These are phyloP conservation scores for Hypocreales sp. DNA, from an alignment of 2,329 filamentous ascomycete species.

Conservation along the genomic window DNA sequence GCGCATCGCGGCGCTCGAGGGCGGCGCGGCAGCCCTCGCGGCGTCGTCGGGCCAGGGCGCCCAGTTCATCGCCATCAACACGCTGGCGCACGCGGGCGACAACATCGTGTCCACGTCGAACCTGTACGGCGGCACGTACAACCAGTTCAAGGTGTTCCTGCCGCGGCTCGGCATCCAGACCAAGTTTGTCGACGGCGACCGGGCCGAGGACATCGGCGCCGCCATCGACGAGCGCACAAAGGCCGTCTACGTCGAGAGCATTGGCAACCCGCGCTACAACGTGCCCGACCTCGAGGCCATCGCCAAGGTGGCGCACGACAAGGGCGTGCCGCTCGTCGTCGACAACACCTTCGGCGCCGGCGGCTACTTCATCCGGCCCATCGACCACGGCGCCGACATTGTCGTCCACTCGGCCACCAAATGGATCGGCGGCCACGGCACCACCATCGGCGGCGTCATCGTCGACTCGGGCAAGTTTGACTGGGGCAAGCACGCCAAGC, in stretches of 20 bases:
- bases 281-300: constrained; percentile 83
- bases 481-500: constrained; percentile 70
- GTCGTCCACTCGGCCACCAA: constrained; percentile 91
- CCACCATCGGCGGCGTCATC: constrained; percentile 75
- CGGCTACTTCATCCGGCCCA: constrained; percentile 74
- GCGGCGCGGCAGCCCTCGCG: constrained; percentile 74
- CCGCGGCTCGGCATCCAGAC: constrained; percentile 76
- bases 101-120: constrained; percentile 88
- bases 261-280: constrained; percentile 89
- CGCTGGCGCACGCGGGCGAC: constrained; percentile 76
- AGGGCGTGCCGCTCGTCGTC: constrained; percentile 53
- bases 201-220: constrained; percentile 59
- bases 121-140: constrained; percentile 91
- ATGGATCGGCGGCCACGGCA: constrained; percentile 94
- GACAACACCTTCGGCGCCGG: constrained; percentile 95
- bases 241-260: constrained; percentile 81
- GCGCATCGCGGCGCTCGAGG: constrained; percentile 87
- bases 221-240: constrained; percentile 90
- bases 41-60: constrained; percentile 78
- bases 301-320: constrained; percentile 57
- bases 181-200: constrained; percentile 76
- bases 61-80: constrained; percentile 77
- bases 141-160: constrained; percentile 87
- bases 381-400: constrained; percentile 84
- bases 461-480: constrained; percentile 86